phyloP scores from a whole-genome alignment of 192 early-diverging fungal species.

The Chytriomyces sp. region DNA sequence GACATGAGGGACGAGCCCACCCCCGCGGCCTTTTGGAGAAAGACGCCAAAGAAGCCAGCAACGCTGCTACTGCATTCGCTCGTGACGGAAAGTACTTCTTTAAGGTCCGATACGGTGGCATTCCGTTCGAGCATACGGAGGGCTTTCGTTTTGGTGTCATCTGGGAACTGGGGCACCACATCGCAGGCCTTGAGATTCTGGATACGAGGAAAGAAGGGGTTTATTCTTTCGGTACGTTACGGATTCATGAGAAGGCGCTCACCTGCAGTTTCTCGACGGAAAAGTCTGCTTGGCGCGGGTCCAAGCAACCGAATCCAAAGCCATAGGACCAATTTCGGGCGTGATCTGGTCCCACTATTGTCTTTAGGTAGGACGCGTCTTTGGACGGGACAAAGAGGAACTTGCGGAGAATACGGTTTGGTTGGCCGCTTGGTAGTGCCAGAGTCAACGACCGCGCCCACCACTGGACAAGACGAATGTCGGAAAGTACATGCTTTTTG shows the following conservation, averaged over 20 bases:
- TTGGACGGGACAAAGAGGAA: conserved; percentile 65
- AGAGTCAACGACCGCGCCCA: conserved; percentile 64
- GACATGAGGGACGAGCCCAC: background rate
- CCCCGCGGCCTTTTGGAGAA: background rate
- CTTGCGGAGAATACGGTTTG: background rate
- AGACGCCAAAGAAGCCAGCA: conserved; percentile 62
- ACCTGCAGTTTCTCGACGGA: background rate
- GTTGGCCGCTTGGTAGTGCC: conserved; percentile 14
- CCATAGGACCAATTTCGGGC: background rate
- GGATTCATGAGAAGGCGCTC: background rate
- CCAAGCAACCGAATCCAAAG: background rate
- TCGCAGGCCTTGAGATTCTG: too few relatives aligned
- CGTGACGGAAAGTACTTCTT: conserved; percentile 67
- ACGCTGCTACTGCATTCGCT: conserved; percentile 76
- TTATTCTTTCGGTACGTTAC: too few relatives aligned
- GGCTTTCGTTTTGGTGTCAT: conserved; percentile 56
- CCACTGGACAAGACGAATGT: conserved; percentile 71
- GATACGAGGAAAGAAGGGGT: background rate
- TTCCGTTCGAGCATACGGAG: conserved; percentile 22
- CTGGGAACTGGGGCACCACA: conserved; percentile 55
- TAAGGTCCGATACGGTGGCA: conserved; percentile 59
- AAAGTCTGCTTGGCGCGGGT: background rate
- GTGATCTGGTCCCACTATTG: background rate
- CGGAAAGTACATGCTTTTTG: conserved; percentile 64
- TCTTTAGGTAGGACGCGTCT: background rate